Conservation (phyloP, 228 moss, liverwort and hornwort species). For the Sphagnum fallax region DNA sequence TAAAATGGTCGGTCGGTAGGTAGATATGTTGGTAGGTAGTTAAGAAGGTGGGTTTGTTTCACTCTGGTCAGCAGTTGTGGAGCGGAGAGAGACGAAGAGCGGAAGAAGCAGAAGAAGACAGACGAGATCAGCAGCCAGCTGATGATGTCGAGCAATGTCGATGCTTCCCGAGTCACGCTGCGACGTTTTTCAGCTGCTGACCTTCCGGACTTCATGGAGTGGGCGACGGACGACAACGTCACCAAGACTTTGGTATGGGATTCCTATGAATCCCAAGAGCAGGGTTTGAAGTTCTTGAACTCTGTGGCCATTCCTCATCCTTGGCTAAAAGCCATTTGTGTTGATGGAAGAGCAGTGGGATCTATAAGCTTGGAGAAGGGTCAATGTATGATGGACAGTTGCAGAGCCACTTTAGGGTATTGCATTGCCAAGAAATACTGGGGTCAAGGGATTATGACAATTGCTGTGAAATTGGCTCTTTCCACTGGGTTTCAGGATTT, state of each 20-base stretch:
- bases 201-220: conserved; percentile 22
- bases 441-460: conserved; percentile 27
- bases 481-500: conserved; percentile 18
- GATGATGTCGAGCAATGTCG: conserved; percentile 7
- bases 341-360: conserved; percentile 31
- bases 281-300: conserved; percentile 21
- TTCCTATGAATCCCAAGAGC: conserved; percentile 31
- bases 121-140: too few relatives aligned
- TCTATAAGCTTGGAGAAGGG: conserved; percentile 25
- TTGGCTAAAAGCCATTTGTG: conserved; percentile 40
- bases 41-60: too few relatives aligned
- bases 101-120: too few relatives aligned
- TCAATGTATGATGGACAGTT: conserved; percentile 12
- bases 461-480: conserved; percentile 21
- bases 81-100: too few relatives aligned
- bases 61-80: too few relatives aligned
- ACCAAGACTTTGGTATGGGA: conserved; percentile 31
- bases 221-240: conserved; percentile 41
- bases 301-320: conserved; percentile 32
- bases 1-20: too few relatives aligned
- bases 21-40: too few relatives aligned
- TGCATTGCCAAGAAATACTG: conserved; percentile 29
- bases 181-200: conserved; percentile 26
- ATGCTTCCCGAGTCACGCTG: conserved; percentile 18
- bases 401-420: conserved; percentile 31